These are phyloP conservation scores for Colletotrichum sp. DNA, from an alignment of 2,329 filamentous ascomycete species.

Conservation along the genomic window DNA sequence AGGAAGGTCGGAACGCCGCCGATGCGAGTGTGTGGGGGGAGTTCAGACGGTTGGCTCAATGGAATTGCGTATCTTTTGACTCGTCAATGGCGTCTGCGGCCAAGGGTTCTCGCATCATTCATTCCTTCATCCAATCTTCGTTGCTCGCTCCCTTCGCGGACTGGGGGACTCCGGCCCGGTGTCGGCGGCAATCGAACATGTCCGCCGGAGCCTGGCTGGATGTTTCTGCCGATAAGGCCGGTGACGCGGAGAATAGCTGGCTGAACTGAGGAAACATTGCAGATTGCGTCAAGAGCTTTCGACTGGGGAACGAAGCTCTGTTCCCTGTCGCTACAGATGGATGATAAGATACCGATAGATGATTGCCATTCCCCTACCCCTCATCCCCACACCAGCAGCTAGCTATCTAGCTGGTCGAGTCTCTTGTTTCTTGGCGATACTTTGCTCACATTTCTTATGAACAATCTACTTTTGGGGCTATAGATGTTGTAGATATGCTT, in stretches of 20 bases:
- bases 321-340: not conserved
- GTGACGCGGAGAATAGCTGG: not conserved
- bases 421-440: not conserved
- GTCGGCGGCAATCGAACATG: not conserved
- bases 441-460: no score
- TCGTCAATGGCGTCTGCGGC: not conserved
- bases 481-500: not conserved
- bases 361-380: not conserved
- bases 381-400: not conserved
- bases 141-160: not conserved
- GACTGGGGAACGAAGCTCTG: not conserved
- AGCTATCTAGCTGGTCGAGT: not conserved
- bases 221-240: not conserved
- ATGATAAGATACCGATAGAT: not conserved
- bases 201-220: not conserved
- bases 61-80: not conserved
- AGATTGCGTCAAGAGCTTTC: not conserved
- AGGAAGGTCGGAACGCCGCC: slow-evolving; percentile 13
- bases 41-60: not conserved
- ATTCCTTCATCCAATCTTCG: not conserved
- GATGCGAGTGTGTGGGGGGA: not conserved
- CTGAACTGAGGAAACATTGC: not conserved
- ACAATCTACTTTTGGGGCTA: not conserved
- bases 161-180: slow-evolving; percentile 2
- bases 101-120: not conserved